Evolutionary conservation across 2,329 filamentous ascomycete genomes (phyloP).

Genomic region (Fusarium euwallaceae): DNA sequence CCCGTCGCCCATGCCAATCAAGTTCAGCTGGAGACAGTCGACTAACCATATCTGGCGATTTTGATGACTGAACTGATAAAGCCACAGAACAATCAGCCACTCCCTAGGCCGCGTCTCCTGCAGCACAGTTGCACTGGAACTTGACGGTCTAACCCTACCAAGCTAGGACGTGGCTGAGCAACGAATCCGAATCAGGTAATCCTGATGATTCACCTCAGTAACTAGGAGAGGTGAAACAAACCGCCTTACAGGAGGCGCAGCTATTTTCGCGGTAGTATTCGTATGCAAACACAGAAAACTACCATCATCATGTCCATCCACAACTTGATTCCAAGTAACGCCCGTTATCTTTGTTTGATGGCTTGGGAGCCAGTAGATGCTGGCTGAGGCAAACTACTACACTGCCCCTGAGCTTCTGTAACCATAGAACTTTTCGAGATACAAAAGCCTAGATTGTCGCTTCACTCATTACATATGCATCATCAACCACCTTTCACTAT

Average conservation of each 20-base stretch:
- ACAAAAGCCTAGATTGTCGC: not conserved
- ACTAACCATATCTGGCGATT: not conserved
- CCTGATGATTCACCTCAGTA: not conserved
- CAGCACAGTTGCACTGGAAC: not conserved
- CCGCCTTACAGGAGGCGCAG: not conserved
- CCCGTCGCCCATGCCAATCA: not conserved
- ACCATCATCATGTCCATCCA: not conserved
- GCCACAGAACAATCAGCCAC: not conserved
- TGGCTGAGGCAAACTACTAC: not conserved
- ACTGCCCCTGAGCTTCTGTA: not conserved
- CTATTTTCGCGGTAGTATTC: not conserved
- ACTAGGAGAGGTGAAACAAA: not conserved
- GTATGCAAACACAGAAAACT: not conserved
- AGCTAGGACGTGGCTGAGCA: not conserved
- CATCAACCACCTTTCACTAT: not conserved
- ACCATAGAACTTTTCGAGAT: not conserved
- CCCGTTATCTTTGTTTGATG: not conserved
- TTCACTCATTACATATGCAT: not conserved
- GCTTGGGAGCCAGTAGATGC: not conserved
- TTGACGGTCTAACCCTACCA: not conserved
- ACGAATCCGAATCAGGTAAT: not conserved
- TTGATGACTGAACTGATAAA: not conserved
- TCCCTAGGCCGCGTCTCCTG: not conserved
- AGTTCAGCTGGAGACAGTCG: not conserved
- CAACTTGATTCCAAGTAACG: not conserved